These are phyloP conservation scores for Camellia lanceoleosa DNA, from an alignment of 148 eudicot genomes.

Conservation along the genomic window DNA sequence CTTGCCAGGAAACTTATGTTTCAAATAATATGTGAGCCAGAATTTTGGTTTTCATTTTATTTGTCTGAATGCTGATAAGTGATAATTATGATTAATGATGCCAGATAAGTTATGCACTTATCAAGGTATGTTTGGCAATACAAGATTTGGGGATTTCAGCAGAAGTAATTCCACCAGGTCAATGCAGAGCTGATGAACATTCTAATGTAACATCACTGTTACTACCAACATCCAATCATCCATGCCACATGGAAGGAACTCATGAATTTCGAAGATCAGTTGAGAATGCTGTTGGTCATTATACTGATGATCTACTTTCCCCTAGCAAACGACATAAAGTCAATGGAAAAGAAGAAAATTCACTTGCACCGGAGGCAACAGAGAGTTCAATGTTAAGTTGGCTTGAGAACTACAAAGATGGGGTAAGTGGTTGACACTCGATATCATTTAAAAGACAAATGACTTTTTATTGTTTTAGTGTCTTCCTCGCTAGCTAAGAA, in stretches of 20 bases:
- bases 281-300: background rate
- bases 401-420: conserved; percentile 44
- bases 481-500: background rate
- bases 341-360: conserved; percentile 26
- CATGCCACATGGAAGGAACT: conserved; percentile 17
- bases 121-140: conserved; percentile 53
- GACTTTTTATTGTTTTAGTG: background rate
- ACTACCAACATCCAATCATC: conserved; percentile 12
- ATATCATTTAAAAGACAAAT: background rate
- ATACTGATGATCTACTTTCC: conserved; percentile 10
- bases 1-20: background rate
- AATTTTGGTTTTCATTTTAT: background rate
- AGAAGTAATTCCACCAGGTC: conserved; percentile 23
- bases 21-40: background rate
- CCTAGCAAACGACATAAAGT: conserved; percentile 51
- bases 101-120: conserved; percentile 58
- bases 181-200: conserved; percentile 21
- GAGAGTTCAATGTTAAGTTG: conserved; percentile 42
- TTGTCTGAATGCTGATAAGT: background rate
- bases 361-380: conserved; percentile 36
- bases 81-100: conserved; percentile 2
- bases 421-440: conserved; percentile 42
- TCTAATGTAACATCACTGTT: conserved; percentile 26
- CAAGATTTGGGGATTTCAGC: conserved; percentile 48
- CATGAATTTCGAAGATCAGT: conserved; percentile 14